Percentiles rank a stretch among this genome's conserved stretches.
Evolutionary conservation across 495 filamentous ascomycete genomes (phyloP).

Genomic region (Physcia stellaris): DNA sequence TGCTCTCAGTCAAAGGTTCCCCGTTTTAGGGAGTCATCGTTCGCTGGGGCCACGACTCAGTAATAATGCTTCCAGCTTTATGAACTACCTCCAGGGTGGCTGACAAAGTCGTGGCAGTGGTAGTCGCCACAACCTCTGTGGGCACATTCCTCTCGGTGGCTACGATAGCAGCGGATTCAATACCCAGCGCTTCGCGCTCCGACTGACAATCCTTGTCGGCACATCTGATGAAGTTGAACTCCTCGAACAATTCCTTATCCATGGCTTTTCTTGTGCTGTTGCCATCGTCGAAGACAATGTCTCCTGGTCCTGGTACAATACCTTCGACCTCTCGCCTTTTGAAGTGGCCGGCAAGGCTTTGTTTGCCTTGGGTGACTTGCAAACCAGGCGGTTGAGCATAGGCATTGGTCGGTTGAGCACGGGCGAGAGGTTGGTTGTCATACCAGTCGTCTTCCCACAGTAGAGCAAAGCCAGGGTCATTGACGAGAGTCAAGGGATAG

Average conservation of each 20-base stretch:
- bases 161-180: not conserved
- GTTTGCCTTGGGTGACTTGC: not conserved
- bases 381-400: not conserved
- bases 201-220: not conserved
- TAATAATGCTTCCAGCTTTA: too few species aligned
- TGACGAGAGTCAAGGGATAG: slow-evolving; percentile 5
- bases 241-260: not conserved
- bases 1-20: too few species aligned
- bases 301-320: not conserved
- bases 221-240: not conserved
- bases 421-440: too few species aligned
- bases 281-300: slow-evolving; percentile 2
- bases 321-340: not conserved
- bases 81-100: not conserved
- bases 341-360: not conserved
- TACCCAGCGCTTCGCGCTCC: not conserved
- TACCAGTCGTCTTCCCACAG: not conserved
- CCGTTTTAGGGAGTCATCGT: too few species aligned
- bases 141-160: too few species aligned
- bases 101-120: not conserved
- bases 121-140: not conserved
- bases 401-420: not conserved
- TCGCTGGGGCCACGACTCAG: too few species aligned
- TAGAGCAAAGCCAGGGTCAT: slow-evolving; percentile 9
- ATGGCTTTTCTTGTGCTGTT: not conserved